Conservation (phyloP, 1,284 basidiomycete genomes). For the Ceratobasidium sp. region DNA sequence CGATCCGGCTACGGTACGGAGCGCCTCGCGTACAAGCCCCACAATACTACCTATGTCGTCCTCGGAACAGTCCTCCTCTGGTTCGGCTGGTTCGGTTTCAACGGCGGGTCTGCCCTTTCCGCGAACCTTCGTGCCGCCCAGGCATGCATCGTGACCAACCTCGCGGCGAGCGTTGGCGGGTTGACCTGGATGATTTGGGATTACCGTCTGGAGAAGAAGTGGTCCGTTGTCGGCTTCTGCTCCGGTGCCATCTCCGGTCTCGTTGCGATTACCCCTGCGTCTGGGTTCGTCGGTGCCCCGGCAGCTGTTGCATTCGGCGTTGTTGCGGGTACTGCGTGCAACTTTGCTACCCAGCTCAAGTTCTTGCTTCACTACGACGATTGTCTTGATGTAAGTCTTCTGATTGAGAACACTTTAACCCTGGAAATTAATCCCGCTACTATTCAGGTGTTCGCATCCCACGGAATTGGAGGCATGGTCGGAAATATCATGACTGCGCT, state of each 20-base stretch:
- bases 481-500: conserved; percentile 81
- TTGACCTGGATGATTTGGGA: conserved; percentile 97
- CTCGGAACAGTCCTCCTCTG: conserved; percentile 95
- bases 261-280: conserved; percentile 92
- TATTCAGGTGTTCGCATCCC: conserved; percentile 64
- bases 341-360: conserved; percentile 96
- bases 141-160: conserved; percentile 94
- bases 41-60: conserved; percentile 90
- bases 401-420: not conserved
- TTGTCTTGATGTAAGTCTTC: conserved; percentile 78
- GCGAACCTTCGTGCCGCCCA: conserved; percentile 91
- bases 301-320: conserved; percentile 90
- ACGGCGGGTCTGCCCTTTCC: conserved; percentile 86
- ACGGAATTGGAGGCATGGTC: conserved; percentile 67
- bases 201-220: conserved; percentile 93
- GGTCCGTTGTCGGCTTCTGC: conserved; percentile 95
- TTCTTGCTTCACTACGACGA: conserved; percentile 82
- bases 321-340: conserved; percentile 86
- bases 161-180: conserved; percentile 87
- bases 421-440: conserved; percentile 4
- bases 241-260: conserved; percentile 93
- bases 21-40: conserved; percentile 88
- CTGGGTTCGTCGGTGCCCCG: conserved; percentile 89
- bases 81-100: conserved; percentile 97
- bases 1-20: conserved; percentile 94